Conservation (phyloP, 75 land plant species). For the Picea sitchensis region DNA sequence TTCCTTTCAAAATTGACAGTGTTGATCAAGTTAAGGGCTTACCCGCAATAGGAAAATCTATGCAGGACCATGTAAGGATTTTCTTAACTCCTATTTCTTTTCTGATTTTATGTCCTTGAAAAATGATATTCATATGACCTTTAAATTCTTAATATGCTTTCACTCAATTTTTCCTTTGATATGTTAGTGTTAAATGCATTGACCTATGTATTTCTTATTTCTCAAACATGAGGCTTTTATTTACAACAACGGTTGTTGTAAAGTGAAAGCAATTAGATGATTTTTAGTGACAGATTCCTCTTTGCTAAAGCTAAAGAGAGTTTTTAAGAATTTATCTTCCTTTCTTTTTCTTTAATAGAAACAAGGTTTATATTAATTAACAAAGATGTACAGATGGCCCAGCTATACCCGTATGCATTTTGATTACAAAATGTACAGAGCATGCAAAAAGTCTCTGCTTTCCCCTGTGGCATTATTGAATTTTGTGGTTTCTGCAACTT, state of each 20-base stretch:
- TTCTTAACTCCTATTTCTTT: neutral
- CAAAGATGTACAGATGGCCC: no score
- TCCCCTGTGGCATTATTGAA: no score
- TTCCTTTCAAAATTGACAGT: slow-evolving; percentile 90
- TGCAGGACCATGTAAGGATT: slow-evolving; percentile 83
- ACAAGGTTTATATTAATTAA: no score
- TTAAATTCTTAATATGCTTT: neutral
- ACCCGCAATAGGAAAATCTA: slow-evolving; percentile 91
- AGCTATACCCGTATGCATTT: no score
- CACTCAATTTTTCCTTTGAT: neutral
- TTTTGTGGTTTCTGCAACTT: no score
- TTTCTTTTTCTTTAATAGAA: neutral
- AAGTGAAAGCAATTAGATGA: neutral
- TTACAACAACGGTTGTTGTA: neutral
- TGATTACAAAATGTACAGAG: no score
- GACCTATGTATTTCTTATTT: neutral
- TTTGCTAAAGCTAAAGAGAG: neutral
- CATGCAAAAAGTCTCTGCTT: no score
- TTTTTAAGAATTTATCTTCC: neutral
- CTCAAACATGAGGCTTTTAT: neutral
- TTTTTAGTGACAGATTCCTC: neutral
- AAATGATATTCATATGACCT: neutral
- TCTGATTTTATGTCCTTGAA: neutral
- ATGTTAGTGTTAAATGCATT: no score
- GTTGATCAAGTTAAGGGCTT: slow-evolving; percentile 82